Evolutionary conservation across 169 alveolate species (phyloP), one percentile per base, ranked within the genome.

Genomic region (Babesia divergens): DNA sequence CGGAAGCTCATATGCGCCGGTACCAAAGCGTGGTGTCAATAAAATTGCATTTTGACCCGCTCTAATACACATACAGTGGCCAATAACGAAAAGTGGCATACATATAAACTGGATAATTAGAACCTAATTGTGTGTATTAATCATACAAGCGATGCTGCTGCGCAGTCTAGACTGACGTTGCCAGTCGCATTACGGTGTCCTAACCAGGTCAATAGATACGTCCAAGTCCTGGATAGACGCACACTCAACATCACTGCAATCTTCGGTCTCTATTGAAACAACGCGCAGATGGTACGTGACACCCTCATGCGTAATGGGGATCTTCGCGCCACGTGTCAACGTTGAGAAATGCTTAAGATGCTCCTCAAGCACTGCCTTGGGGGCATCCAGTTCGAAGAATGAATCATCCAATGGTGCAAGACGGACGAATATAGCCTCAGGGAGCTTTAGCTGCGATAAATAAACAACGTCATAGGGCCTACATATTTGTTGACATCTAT

Each of bases 151-250:
- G n/a, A n/a, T n/a, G n/a, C n/a, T n/a, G n/a, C n/a, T n/a, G n/a
- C n/a, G n/a, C n/a, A n/a, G n/a, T n/a, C n/a, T n/a, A n/a, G n/a
- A n/a, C n/a, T n/a, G n/a, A n/a, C n/a, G n/a, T n/a, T n/a, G n/a
- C n/a, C n/a, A n/a, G n/a, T n/a, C n/a, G n/a, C 8, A 18, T 40
- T 40, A 72, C 72, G n/a, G 29, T n/a, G 32, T 40, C 40, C 44
- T 29, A 16, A 77, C 59, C 65, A 80, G 38, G 38, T 80, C 81
- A 1, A 49, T 64, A 38, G 81, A 46, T n/a, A 80, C 62, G 29
- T 80, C 88, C n/a, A 58, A n/a, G 59, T 80, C 88, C 74, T 80
- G 88, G n/a, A 80, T 80, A 6, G 88, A 70, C 5, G 83, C 88
- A 31, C 56, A 62, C 71, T 71, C 70, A 9, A 50, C 77, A 40